These are phyloP conservation scores for Rachicladosporium sp. DNA, from an alignment of 2,329 filamentous ascomycete species.

Conservation along the genomic window DNA sequence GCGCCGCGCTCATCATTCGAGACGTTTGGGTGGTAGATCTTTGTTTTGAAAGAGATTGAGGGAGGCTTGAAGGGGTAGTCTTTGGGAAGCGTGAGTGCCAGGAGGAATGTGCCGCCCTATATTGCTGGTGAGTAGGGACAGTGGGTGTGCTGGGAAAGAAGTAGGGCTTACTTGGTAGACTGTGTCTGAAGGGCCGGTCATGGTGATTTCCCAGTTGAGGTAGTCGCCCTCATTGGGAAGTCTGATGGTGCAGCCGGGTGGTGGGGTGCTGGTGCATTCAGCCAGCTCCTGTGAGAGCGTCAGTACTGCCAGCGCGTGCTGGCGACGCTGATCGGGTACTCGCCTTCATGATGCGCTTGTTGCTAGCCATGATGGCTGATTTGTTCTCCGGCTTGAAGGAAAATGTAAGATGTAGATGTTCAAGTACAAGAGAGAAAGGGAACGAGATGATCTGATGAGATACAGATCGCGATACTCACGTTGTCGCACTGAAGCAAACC, in stretches of 20 bases:
- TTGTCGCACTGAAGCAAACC: too few species aligned
- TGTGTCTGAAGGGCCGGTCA: slow-evolving; percentile 54
- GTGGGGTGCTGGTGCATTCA: slow-evolving; percentile 45
- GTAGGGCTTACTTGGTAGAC: slow-evolving; percentile 45
- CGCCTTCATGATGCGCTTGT: slow-evolving; percentile 33
- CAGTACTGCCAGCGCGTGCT: slow-evolving; percentile 1
- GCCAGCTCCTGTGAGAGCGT: slow-evolving; percentile 41
- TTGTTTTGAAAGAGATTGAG: slow-evolving; percentile 65
- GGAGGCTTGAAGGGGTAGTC: slow-evolving; percentile 90
- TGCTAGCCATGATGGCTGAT: slow-evolving; percentile 15
- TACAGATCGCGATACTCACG: too few species aligned
- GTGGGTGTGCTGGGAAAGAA: background rate
- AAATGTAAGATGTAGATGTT: too few species aligned
- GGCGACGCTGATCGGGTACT: background rate
- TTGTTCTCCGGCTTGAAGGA: too few species aligned
- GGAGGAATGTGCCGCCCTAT: slow-evolving; percentile 59
- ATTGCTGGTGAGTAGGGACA: slow-evolving; percentile 4
- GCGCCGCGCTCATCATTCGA: slow-evolving; percentile 74
- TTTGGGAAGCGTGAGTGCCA: slow-evolving; percentile 59
- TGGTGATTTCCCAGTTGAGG: slow-evolving; percentile 54
- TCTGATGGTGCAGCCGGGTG: slow-evolving; percentile 43
- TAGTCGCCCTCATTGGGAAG: slow-evolving; percentile 52
- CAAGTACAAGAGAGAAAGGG: too few species aligned
- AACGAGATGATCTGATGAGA: too few species aligned
- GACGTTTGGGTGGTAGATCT: slow-evolving; percentile 92